phyloP scores from a whole-genome alignment of 768 basidiomycete species.

The Boletus rubescentipes region DNA sequence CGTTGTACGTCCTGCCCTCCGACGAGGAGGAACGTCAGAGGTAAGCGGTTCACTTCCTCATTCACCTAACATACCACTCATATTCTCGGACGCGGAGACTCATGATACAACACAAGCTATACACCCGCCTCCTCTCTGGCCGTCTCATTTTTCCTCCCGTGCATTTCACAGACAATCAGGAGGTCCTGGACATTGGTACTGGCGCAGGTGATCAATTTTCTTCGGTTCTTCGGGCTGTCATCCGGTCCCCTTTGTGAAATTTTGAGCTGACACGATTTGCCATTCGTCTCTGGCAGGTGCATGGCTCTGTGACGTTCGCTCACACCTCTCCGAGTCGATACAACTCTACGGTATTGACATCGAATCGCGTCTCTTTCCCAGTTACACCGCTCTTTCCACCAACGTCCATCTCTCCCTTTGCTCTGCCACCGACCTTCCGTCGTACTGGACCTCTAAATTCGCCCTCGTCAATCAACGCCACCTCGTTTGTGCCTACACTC shows the following conservation, averaged over 20 bases:
- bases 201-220: too few species aligned
- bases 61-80: too few species aligned
- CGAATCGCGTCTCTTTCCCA: constrained; percentile 22
- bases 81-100: constrained; percentile 8
- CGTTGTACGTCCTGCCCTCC: constrained; percentile 25
- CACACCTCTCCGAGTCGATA: constrained; percentile 12
- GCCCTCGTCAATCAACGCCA: constrained; percentile 36
- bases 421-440: constrained; percentile 28
- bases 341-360: constrained; percentile 29
- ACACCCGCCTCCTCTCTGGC: constrained; percentile 19
- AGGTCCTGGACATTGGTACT: constrained; percentile 24
- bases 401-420: constrained; percentile 23
- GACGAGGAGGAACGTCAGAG: constrained; percentile 28
- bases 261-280: too few species aligned
- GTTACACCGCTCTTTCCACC: not conserved
- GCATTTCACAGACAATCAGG: constrained; percentile 9
- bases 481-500: constrained; percentile 28
- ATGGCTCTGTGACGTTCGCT: constrained; percentile 23
- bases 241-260: not conserved
- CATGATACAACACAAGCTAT: constrained; percentile 18
- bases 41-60: constrained; percentile 2
- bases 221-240: too few species aligned
- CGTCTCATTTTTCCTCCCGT: constrained; percentile 25
- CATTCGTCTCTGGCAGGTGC: too few species aligned
- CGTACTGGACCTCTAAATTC: constrained; percentile 32